phyloP scores from a whole-genome alignment of 495 filamentous ascomycete genomes.

The Penicillium paradoxum region DNA sequence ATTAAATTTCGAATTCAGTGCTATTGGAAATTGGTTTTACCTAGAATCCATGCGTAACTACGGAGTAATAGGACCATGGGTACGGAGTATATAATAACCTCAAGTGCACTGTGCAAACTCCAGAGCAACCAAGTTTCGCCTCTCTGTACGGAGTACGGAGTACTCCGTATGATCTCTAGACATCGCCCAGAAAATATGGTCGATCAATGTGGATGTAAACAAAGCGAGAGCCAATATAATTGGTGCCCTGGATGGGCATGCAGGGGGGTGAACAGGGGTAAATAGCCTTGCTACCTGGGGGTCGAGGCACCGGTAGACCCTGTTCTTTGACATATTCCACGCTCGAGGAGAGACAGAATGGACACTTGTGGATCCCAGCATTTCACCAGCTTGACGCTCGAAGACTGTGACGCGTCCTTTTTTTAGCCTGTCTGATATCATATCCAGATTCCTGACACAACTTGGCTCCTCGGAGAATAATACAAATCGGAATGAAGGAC shows the following conservation, averaged over 20 bases:
- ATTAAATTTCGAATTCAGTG: too few relatives aligned
- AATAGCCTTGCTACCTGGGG: neutral
- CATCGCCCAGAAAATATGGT: neutral
- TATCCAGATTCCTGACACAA: slow-evolving; percentile 7
- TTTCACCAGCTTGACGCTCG: neutral
- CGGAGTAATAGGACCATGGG: too few relatives aligned
- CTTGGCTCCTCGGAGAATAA: slow-evolving; percentile 2
- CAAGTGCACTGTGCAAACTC: too few relatives aligned
- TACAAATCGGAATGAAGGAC: slow-evolving; percentile 3
- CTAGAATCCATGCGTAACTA: too few relatives aligned
- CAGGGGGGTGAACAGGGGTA: slow-evolving; percentile 1
- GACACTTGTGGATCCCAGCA: too few relatives aligned
- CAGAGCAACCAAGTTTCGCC: too few relatives aligned
- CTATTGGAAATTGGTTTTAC: too few relatives aligned
- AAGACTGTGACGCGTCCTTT: slow-evolving; percentile 5
- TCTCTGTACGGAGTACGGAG: too few relatives aligned
- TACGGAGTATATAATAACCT: too few relatives aligned
- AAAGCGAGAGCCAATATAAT: neutral
- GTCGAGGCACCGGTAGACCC: neutral
- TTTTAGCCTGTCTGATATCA: neutral
- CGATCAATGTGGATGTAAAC: neutral
- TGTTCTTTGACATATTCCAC: neutral
- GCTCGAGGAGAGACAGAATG: neutral
- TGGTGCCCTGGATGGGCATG: slow-evolving; percentile 5
- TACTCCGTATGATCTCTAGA: too few relatives aligned